Conservation (phyloP, 2,329 filamentous ascomycete genomes). For the Metarhizium guizhouense region DNA sequence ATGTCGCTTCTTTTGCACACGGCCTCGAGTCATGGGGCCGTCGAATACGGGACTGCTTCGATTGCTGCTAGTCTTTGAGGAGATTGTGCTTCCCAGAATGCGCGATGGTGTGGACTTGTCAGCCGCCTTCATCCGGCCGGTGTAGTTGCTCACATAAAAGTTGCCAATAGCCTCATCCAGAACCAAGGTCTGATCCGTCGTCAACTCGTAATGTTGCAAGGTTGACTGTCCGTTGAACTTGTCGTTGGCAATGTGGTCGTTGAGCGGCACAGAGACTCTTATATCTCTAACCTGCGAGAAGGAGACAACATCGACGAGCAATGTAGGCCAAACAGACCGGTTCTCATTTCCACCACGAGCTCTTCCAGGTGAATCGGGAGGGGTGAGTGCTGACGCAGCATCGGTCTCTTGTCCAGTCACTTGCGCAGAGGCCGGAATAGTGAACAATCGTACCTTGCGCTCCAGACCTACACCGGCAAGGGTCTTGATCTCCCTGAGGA, state of each 20-base stretch:
- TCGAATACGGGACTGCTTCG: slow-evolving; percentile 58
- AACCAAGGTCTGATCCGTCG: slow-evolving; percentile 68
- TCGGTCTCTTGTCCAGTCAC: slow-evolving; percentile 23
- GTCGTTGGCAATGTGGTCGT: slow-evolving; percentile 61
- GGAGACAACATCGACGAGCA: slow-evolving; percentile 39
- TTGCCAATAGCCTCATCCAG: slow-evolving; percentile 69
- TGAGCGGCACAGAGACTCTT: slow-evolving; percentile 14
- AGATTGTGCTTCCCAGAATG: slow-evolving; percentile 14
- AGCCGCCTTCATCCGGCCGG: slow-evolving; percentile 20
- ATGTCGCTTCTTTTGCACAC: slow-evolving; percentile 58
- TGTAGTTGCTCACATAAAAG: slow-evolving; percentile 46
- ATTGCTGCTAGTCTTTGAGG: slow-evolving; percentile 39
- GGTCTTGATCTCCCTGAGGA: slow-evolving; percentile 65
- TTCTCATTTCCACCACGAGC: slow-evolving; percentile 14
- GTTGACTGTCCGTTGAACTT: slow-evolving; percentile 71
- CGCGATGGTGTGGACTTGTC: slow-evolving; percentile 28
- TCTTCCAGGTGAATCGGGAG: slow-evolving; percentile 30
- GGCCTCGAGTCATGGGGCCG: slow-evolving; percentile 59
- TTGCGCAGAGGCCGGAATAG: slow-evolving; percentile 39
- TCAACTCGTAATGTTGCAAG: slow-evolving; percentile 57
- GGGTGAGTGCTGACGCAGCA: slow-evolving; percentile 27
- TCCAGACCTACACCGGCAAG: slow-evolving; percentile 56
- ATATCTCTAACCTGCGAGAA: slow-evolving; percentile 36
- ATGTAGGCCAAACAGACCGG: slow-evolving; percentile 28
- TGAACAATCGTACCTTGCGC: slow-evolving; percentile 72